Evolutionary conservation across 176 grass and related monocot species (phyloP), one percentile per base, ranked within the genome.

Genomic region (Tillandsia leiboldiana): DNA sequence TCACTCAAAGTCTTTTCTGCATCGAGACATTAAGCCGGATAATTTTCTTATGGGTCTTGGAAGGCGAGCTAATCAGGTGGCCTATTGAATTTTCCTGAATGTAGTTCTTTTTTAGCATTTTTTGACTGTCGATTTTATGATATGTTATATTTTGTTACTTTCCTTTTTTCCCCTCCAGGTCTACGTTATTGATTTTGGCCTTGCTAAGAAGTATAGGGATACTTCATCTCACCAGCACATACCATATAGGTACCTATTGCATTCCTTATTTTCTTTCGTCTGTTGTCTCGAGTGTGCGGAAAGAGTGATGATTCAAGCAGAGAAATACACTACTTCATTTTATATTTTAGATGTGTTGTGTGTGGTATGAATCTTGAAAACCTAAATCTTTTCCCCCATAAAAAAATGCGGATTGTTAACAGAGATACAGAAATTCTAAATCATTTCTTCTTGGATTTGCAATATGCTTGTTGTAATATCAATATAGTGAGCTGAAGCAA

Each of bases 41-140:
- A 99, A 99, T 88, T 99, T 99, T 83, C 82, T 93, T 48, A 94
- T 99, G 90, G 95, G 95, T 64, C 87, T 88, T 73, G 95, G 95
- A 47, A 88, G 87, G 71, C 82, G 87, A 69, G 90, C 95, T 79
- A 99, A 90, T 86, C 95, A 99, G 86, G 89, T 92, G 28, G 47
- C 13, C 22, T 61, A 61, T 18, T 61, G 22, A 61, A 9, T 18
- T 61, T 61, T 22, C 22, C 8, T 61, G 15, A 61, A 61, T 61
- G 17, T 61, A 9, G 10, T 1, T 20, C 56, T 61, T 23, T 61
- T 61, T 83, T 13, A 75, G 7, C 62, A 80, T 47, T 68, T 84
- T 14, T 26, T 81, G 47, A 42, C 33, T 70, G 49, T 53, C 10
- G 12, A 53, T 51, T 33, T 70, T 53, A 48, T 67, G 12, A 75